phyloP scores from a whole-genome alignment of 768 basidiomycete genomes.

The Russula lepida region DNA sequence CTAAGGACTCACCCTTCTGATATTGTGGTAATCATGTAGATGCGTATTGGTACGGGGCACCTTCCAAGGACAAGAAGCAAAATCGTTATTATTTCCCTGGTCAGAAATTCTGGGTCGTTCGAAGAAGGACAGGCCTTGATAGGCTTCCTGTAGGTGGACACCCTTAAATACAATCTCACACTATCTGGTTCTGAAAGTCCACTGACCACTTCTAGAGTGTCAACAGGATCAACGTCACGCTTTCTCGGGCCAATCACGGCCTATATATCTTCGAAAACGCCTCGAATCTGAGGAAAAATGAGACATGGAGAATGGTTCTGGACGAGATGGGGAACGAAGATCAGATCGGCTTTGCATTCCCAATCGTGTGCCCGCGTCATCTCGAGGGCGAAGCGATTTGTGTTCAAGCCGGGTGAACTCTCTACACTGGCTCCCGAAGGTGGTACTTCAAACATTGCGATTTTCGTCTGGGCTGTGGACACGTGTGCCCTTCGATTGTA shows the following conservation, averaged over 20 bases:
- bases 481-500: constrained; percentile 27
- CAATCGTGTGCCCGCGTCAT: constrained; percentile 19
- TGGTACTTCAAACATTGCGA: constrained; percentile 28
- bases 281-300: constrained; percentile 40
- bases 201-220: constrained; percentile 24
- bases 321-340: constrained; percentile 45
- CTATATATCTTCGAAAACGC: constrained; percentile 68
- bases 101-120: constrained; percentile 55
- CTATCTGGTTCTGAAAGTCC: constrained; percentile 26
- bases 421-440: constrained; percentile 22
- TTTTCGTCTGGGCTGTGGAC: constrained; percentile 26
- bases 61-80: constrained; percentile 69
- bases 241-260: constrained; percentile 68
- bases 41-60: constrained; percentile 68
- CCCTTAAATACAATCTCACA: background rate
- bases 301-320: constrained; percentile 51
- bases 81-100: constrained; percentile 67
- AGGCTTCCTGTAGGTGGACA: constrained; percentile 62
- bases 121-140: constrained; percentile 36
- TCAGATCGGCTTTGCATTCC: constrained; percentile 12
- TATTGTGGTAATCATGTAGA: constrained; percentile 31
- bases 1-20: background rate
- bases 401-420: constrained; percentile 17
- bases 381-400: background rate
- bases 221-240: constrained; percentile 43